A percentile compares a stretch with the other conserved stretches of the same genome.
Conservation (phyloP, 1,284 basidiomycete genomes). For the Anthracocystis walkeri region DNA sequence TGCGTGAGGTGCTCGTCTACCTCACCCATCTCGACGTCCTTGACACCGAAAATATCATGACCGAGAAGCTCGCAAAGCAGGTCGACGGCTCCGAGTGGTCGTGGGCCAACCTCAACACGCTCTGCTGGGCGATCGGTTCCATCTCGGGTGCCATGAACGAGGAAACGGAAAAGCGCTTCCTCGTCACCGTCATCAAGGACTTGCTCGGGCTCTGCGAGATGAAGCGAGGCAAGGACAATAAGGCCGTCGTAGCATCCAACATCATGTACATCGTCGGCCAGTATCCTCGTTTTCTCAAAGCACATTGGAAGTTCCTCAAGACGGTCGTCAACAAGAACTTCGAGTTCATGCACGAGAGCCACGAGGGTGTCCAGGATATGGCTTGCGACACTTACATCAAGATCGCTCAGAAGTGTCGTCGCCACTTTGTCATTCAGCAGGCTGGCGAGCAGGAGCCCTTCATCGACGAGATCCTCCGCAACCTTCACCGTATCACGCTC, state of each 20-base stretch:
- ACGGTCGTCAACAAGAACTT: slow-evolving; percentile 99
- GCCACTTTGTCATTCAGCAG: slow-evolving; percentile 99
- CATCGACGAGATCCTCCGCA: slow-evolving; percentile 94
- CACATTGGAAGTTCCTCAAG: slow-evolving; percentile 99
- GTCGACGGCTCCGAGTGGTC: slow-evolving; percentile 98
- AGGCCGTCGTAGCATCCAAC: slow-evolving; percentile 98
- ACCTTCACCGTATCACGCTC: slow-evolving; percentile 91
- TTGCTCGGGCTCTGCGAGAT: slow-evolving; percentile 95
- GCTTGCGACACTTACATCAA: slow-evolving; percentile 99
- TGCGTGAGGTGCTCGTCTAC: slow-evolving; percentile 93
- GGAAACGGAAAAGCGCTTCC: slow-evolving; percentile 98
- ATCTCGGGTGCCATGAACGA: slow-evolving; percentile 99
- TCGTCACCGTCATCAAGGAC: slow-evolving; percentile 99
- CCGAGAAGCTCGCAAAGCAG: slow-evolving; percentile 94
- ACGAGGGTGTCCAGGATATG: slow-evolving; percentile 99
- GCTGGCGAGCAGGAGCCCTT: slow-evolving; percentile 97
- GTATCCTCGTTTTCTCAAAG: slow-evolving; percentile 99
- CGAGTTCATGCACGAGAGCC: slow-evolving; percentile 99
- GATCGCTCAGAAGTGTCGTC: slow-evolving; percentile 97
- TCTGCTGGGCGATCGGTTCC: slow-evolving; percentile 99
- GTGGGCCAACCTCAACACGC: slow-evolving; percentile 98
- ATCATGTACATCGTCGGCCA: slow-evolving; percentile 99
- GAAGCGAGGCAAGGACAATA: slow-evolving; percentile 99
- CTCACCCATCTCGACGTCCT: slow-evolving; percentile 95
- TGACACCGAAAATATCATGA: slow-evolving; percentile 91